Conservation (phyloP, 176 grass and related monocot genomes). For the Pharus latifolius region DNA sequence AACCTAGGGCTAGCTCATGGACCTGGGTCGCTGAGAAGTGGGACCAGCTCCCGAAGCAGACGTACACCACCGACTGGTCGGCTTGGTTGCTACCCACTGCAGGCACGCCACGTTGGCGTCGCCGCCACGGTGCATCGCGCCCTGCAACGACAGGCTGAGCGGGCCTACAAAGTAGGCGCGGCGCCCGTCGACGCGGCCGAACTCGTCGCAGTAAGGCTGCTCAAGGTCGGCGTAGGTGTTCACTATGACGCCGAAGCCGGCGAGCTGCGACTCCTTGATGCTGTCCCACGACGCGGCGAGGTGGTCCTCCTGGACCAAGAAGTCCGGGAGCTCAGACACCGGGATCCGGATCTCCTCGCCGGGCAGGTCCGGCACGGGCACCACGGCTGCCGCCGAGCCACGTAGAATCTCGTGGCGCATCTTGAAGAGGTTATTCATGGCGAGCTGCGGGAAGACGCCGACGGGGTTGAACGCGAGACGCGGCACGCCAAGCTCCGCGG, state of each 20-base stretch:
- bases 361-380: conserved; percentile 43
- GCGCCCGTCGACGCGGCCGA: conserved; percentile 43
- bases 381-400: neutral
- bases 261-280: conserved; percentile 44
- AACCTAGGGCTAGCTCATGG: conserved; percentile 58
- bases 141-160: neutral
- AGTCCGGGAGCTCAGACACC: conserved; percentile 53
- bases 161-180: conserved; percentile 73
- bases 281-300: conserved; percentile 35
- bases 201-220: conserved; percentile 54
- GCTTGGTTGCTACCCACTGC: conserved; percentile 41
- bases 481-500: conserved; percentile 41
- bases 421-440: conserved; percentile 44
- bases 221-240: conserved; percentile 69
- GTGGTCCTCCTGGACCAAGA: conserved; percentile 43
- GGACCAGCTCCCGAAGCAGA: conserved; percentile 90
- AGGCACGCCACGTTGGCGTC: conserved; percentile 31
- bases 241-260: conserved; percentile 49
- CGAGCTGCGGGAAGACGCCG: conserved; percentile 52
- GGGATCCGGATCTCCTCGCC: conserved; percentile 47
- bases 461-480: conserved; percentile 64
- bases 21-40: conserved; percentile 25
- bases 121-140: conserved; percentile 17
- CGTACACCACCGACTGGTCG: conserved; percentile 49
- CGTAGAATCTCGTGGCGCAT: conserved; percentile 31